Evolutionary conservation across 2,329 filamentous ascomycete species (phyloP).

Genomic region (Sarocladium kiliense): DNA sequence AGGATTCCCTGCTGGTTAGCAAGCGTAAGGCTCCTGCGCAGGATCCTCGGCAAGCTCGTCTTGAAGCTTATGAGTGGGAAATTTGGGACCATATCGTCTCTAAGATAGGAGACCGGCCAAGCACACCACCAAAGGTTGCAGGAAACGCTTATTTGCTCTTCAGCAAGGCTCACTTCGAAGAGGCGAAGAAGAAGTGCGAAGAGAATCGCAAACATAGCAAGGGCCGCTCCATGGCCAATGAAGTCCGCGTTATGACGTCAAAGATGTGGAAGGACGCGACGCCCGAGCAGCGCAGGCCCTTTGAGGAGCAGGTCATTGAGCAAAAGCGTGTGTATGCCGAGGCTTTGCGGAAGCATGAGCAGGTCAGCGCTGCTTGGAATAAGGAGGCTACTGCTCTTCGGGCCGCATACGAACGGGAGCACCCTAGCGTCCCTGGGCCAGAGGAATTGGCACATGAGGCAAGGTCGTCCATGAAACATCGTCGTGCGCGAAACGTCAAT

Average conservation of each 20-base stretch:
- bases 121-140: constrained; percentile 65
- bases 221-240: constrained; percentile 65
- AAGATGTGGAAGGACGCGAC: constrained; percentile 83
- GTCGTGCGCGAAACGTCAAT: constrained; percentile 31
- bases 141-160: constrained; percentile 87
- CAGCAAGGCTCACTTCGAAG: constrained; percentile 72
- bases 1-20: constrained; percentile 43
- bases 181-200: constrained; percentile 54
- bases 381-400: constrained; percentile 52
- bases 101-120: constrained; percentile 68
- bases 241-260: constrained; percentile 79
- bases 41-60: constrained; percentile 45
- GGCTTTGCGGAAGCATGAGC: constrained; percentile 54
- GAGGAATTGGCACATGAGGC: constrained; percentile 18
- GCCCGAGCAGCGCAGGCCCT: constrained; percentile 68
- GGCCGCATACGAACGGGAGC: constrained; percentile 45
- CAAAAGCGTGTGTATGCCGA: constrained; percentile 63
- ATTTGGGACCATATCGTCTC: constrained; percentile 46
- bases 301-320: constrained; percentile 65
- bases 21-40: constrained; percentile 52
- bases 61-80: constrained; percentile 52
- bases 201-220: constrained; percentile 58
- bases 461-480: constrained; percentile 23
- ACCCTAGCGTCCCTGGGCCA: constrained; percentile 32
- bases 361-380: constrained; percentile 68